Conservation (phyloP, 495 filamentous ascomycete species). For the Thozetella sp. region DNA sequence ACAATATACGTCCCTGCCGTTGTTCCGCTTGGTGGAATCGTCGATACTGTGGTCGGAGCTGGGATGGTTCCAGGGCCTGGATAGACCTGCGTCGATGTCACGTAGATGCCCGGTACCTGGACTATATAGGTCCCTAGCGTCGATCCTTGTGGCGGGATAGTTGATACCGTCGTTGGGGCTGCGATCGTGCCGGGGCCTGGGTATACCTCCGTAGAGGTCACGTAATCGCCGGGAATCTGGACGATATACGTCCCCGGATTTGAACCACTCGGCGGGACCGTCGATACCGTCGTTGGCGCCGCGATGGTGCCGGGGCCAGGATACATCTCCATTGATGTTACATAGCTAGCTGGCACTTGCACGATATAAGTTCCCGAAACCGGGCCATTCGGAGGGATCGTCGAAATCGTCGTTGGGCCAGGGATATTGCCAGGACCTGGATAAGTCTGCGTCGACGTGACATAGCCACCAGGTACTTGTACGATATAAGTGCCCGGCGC, state of each 20-base stretch:
- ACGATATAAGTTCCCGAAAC: neutral
- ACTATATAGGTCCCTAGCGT: neutral
- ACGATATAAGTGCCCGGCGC: neutral
- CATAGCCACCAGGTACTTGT: neutral
- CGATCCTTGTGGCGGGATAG: neutral
- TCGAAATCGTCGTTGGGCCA: neutral
- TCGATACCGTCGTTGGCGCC: neutral
- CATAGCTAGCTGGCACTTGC: neutral
- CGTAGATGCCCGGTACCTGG: neutral
- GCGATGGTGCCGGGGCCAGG: neutral
- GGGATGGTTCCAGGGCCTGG: neutral
- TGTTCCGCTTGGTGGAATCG: neutral
- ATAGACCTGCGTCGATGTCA: neutral
- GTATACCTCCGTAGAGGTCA: neutral
- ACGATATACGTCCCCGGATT: neutral
- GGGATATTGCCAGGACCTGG: neutral
- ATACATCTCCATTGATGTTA: neutral
- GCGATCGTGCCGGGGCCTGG: neutral
- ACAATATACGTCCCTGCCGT: neutral
- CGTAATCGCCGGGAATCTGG: neutral
- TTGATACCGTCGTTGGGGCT: neutral
- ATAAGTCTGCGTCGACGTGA: neutral
- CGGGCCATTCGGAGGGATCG: neutral
- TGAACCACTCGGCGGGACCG: neutral
- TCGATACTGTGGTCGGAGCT: neutral